Evolutionary conservation across 2,329 filamentous ascomycete species (phyloP).

Genomic region (Cyphellophora attinorum): DNA sequence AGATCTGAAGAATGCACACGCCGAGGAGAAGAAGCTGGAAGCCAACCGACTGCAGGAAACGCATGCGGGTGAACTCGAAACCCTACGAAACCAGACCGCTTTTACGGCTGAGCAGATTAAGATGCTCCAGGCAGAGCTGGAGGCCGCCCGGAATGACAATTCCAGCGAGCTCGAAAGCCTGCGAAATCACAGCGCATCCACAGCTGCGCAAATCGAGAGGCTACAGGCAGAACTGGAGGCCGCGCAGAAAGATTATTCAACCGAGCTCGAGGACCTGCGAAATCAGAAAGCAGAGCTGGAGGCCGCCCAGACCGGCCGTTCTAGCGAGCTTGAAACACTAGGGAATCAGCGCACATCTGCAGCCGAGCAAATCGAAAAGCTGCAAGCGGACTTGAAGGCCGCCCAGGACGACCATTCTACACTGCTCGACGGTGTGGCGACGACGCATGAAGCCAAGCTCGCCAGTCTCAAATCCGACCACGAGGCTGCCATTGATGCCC

Average conservation of each 20-base stretch:
- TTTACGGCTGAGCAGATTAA: conserved; percentile 20
- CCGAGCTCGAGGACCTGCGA: conserved; percentile 7
- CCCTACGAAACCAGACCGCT: not conserved
- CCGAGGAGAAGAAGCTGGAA: conserved; percentile 6
- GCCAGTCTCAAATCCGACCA: conserved; percentile 9
- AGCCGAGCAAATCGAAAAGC: not conserved
- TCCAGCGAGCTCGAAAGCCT: conserved; percentile 6
- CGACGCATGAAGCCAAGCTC: conserved; percentile 14
- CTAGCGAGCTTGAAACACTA: conserved; percentile 6
- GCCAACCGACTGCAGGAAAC: conserved; percentile 3
- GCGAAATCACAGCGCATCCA: conserved; percentile 10
- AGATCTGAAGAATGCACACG: conserved; percentile 25
- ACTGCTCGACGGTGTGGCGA: conserved; percentile 24
- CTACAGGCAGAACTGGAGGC: conserved; percentile 25
- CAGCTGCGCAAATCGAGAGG: conserved; percentile 24
- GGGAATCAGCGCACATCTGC: conserved; percentile 10
- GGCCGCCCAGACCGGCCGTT: too few species aligned
- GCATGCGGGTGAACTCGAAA: conserved; percentile 7
- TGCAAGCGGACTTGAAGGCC: conserved; percentile 6
- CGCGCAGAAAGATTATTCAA: conserved; percentile 21
- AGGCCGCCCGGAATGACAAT: conserved; percentile 22
- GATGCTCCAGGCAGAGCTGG: conserved; percentile 25
- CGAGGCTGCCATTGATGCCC: conserved; percentile 6
- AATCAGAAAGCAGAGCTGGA: not conserved
- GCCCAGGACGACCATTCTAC: conserved; percentile 20